A percentile compares a stretch with the other conserved stretches of the same genome.
Evolutionary conservation across 73 alveolate species (phyloP).

Genomic region (Paramecium octaurelia): DNA sequence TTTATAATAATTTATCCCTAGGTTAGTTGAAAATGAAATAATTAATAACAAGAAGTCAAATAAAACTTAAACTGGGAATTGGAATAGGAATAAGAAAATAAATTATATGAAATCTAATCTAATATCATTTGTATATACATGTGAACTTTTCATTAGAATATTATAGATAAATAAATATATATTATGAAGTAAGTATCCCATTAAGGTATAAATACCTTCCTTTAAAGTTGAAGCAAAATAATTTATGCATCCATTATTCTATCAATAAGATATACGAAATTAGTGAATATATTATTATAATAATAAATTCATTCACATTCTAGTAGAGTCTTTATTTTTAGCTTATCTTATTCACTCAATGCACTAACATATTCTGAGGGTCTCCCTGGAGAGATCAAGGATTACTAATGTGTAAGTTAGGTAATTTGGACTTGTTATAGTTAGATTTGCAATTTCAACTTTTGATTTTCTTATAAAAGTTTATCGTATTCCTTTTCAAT

Average conservation of each 20-base stretch:
- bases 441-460: not conserved
- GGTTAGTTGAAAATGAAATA: not conserved
- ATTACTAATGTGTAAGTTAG: not conserved
- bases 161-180: too few species aligned
- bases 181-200: too few species aligned
- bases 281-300: not conserved
- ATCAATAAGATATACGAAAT: not conserved
- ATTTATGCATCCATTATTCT: not conserved
- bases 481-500: not conserved
- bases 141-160: too few species aligned
- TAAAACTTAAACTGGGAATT: not conserved
- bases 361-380: not conserved
- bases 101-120: too few species aligned
- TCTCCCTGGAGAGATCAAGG: not conserved
- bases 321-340: not conserved
- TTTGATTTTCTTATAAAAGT: not conserved
- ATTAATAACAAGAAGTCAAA: not conserved
- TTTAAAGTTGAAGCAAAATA: not conserved
- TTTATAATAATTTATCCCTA: not conserved
- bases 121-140: too few species aligned
- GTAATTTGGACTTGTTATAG: not conserved
- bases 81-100: too few species aligned
- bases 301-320: not conserved
- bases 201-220: too few species aligned
- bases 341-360: not conserved